Evolutionary conservation across 2,329 filamentous ascomycete genomes (phyloP), one percentile per base, ranked within the genome.

Genomic region (Rutstroemia sp.): DNA sequence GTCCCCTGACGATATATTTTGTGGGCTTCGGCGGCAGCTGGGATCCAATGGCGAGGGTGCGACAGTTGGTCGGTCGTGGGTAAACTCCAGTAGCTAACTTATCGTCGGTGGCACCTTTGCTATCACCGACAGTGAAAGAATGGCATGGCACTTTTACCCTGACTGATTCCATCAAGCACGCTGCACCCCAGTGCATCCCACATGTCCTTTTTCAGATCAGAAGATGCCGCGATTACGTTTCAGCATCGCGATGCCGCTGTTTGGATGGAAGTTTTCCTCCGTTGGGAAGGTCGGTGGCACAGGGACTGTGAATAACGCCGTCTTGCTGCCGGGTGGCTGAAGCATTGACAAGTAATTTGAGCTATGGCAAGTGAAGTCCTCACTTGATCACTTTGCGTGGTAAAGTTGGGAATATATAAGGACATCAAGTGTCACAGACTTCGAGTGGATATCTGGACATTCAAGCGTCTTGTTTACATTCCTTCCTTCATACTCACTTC

Each of bases 181-280:
- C 14, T 17, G 17, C 30, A 48, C n/a, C 51, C 44, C 12, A 9
- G 51, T 12, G 25, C 48, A 47, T 42, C 51, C 21, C 34, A 48
- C 51, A 54, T 54, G 51, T 17, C 17, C 49, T 48, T 27, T 54
- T 48, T 41, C 4, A 25, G 23, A 48, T 54, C 51, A 54, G 51
- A 34, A 48, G 51, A 41, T 54, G 27, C 45, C n/a, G n/a, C 14
- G 34, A 41, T 54, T 49, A 54, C 44, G 44, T 54, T 23, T 5
- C 51, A 48, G 16, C 17, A 9, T n/a, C 5, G 41, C 8, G 23
- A 12, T 23, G 44, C 39, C 39, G 34, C 23, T 30, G 25, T 19
- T 41, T 48, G 9, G 30, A 10, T 53, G 30, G n/a, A 38, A 53
- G 16, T 48, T n/a, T 19, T 21, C n/a, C 14, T 25, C 16, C 14